These are phyloP conservation scores for Fusarium sp. DNA, from an alignment of 2,329 filamentous ascomycete species.

Conservation along the genomic window DNA sequence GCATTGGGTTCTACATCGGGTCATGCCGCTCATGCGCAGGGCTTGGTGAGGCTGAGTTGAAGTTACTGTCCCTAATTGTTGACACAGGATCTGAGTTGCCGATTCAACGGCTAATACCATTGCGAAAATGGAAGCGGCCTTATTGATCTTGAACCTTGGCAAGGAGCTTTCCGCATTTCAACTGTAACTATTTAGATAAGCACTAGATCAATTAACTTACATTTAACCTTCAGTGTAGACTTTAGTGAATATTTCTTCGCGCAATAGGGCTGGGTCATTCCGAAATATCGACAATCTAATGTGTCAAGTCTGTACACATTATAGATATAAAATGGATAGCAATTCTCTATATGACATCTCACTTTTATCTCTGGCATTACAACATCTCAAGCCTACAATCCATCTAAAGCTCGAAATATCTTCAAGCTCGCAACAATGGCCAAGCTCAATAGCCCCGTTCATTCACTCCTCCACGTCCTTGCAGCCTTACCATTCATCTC, in stretches of 20 bases:
- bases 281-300: accelerated
- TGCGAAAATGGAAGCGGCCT: neutral
- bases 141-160: neutral
- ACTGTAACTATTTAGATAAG: neutral
- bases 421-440: neutral
- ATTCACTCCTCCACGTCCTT: neutral
- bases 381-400: neutral
- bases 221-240: neutral
- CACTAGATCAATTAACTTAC: neutral
- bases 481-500: neutral
- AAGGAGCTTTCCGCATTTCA: neutral
- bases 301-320: neutral
- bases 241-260: neutral
- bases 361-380: neutral
- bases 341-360: accelerated
- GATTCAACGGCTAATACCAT: neutral
- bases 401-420: neutral
- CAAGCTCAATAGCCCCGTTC: neutral
- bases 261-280: neutral
- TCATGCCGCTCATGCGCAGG: neutral
- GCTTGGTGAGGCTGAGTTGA: neutral
- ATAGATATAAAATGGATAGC: neutral
- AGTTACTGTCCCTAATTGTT: neutral
- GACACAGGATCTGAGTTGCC: neutral
- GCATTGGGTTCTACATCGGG: neutral